phyloP scores from a whole-genome alignment of 495 filamentous ascomycete species.

The Cercophora samala region DNA sequence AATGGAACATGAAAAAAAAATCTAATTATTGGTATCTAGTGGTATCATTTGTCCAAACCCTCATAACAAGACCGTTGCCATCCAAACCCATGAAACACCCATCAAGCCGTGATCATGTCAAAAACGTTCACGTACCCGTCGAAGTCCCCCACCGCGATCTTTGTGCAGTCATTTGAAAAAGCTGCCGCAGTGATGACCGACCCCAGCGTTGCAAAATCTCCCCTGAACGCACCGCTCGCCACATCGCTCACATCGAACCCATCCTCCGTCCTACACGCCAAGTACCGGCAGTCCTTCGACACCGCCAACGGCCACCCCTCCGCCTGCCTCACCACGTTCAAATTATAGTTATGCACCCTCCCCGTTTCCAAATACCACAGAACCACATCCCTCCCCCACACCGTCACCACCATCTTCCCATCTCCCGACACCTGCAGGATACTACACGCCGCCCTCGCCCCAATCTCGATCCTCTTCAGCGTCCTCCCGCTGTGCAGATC shows the following conservation, averaged over 20 bases:
- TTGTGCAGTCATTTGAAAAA: constrained; percentile 13
- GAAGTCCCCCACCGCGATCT: constrained; percentile 21
- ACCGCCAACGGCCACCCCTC: constrained; percentile 36
- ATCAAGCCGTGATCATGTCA: constrained; percentile 17
- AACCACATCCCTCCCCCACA: constrained; percentile 32
- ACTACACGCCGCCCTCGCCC: constrained; percentile 13
- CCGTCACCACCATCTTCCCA: constrained; percentile 23
- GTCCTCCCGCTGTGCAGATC: constrained; percentile 21
- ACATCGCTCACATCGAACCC: constrained; percentile 32
- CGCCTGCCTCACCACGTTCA: constrained; percentile 16
- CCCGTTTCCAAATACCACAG: constrained; percentile 25
- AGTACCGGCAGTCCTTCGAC: constrained; percentile 29
- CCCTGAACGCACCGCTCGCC: constrained; percentile 25
- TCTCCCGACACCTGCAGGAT: constrained; percentile 25
- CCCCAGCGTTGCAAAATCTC: constrained; percentile 12
- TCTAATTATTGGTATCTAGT: background rate
- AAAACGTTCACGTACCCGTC: constrained; percentile 11
- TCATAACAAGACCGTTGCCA: background rate
- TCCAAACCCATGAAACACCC: background rate
- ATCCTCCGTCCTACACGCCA: constrained; percentile 32
- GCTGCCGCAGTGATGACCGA: constrained; percentile 18
- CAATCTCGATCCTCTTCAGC: constrained; percentile 26
- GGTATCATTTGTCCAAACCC: background rate
- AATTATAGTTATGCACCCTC: constrained; percentile 22
- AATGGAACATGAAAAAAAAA: background rate